Conservation (phyloP, 2,329 filamentous ascomycete species). For the Beauveria caledonica region DNA sequence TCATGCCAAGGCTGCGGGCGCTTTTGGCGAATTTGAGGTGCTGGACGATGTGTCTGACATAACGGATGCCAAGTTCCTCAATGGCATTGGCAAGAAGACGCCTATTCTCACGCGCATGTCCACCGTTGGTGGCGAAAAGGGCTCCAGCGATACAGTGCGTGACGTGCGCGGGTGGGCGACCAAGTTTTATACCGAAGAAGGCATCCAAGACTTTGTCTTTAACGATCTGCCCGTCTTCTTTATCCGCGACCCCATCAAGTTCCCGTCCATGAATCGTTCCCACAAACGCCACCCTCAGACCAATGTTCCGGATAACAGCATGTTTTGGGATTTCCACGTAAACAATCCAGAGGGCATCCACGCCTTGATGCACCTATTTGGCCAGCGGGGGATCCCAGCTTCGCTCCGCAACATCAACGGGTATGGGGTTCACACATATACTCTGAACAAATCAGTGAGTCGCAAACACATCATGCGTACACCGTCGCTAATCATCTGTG, state of each 20-base stretch:
- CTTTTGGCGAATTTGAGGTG: slow-evolving; percentile 47
- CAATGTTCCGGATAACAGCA: slow-evolving; percentile 34
- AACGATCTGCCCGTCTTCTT: slow-evolving; percentile 44
- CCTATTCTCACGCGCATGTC: slow-evolving; percentile 46
- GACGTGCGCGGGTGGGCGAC: slow-evolving; percentile 57
- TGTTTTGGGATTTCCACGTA: slow-evolving; percentile 25
- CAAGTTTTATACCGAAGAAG: slow-evolving; percentile 22
- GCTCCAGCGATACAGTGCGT: slow-evolving; percentile 56
- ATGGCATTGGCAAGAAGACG: slow-evolving; percentile 40
- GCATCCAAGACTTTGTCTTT: slow-evolving; percentile 22
- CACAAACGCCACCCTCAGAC: slow-evolving; percentile 37
- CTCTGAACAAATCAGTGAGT: slow-evolving; percentile 25
- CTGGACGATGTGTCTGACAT: slow-evolving; percentile 46
- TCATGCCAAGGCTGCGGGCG: slow-evolving; percentile 23
- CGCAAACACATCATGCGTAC: not conserved
- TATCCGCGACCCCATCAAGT: slow-evolving; percentile 39
- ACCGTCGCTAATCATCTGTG: not conserved
- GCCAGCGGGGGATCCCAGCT: slow-evolving; percentile 38
- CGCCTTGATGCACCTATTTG: slow-evolving; percentile 43
- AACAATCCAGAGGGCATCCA: slow-evolving; percentile 42
- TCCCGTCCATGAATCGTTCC: slow-evolving; percentile 36
- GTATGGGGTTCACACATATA: slow-evolving; percentile 42
- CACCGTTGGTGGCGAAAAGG: slow-evolving; percentile 56
- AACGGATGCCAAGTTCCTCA: slow-evolving; percentile 43
- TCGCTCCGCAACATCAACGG: slow-evolving; percentile 38